These are phyloP conservation scores for Xylaria flabelliformis DNA, from an alignment of 495 filamentous ascomycete species.

Conservation along the genomic window DNA sequence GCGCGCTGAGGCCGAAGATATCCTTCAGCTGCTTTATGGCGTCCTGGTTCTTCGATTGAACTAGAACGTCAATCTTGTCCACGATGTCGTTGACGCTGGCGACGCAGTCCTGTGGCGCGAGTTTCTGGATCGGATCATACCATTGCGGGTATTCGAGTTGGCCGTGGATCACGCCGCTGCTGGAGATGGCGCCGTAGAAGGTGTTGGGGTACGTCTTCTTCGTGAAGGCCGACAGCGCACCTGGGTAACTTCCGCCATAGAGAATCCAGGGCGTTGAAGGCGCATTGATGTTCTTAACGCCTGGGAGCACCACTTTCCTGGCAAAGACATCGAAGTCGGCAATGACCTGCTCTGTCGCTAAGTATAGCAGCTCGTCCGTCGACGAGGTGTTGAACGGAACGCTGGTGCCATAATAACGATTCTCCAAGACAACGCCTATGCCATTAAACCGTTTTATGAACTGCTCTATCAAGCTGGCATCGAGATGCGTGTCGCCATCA, in stretches of 20 bases:
- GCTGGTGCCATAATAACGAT: constrained; percentile 48
- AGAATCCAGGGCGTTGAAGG: constrained; percentile 46
- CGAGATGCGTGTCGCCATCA: constrained; percentile 37
- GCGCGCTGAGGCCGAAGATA: constrained; percentile 44
- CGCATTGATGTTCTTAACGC: constrained; percentile 38
- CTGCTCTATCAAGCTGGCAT: constrained; percentile 36
- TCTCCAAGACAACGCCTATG: constrained; percentile 50
- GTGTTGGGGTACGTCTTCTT: constrained; percentile 43
- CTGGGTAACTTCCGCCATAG: constrained; percentile 48
- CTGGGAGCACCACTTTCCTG: constrained; percentile 44
- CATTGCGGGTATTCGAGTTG: constrained; percentile 42
- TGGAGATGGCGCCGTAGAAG: constrained; percentile 46
- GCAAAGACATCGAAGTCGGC: constrained; percentile 50
- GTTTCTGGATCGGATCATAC: constrained; percentile 50
- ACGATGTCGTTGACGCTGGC: constrained; percentile 49
- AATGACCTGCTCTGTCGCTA: constrained; percentile 49
- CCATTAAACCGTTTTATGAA: constrained; percentile 47
- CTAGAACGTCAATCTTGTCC: constrained; percentile 45
- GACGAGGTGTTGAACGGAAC: constrained; percentile 41
- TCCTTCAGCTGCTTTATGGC: constrained; percentile 43
- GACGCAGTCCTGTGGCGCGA: constrained; percentile 48
- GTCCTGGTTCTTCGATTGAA: constrained; percentile 34
- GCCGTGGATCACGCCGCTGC: constrained; percentile 42
- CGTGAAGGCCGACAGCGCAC: constrained; percentile 45
- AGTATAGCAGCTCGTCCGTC: constrained; percentile 46